phyloP scores from a whole-genome alignment of 768 basidiomycete genomes.

The Cubamyces sp. region DNA sequence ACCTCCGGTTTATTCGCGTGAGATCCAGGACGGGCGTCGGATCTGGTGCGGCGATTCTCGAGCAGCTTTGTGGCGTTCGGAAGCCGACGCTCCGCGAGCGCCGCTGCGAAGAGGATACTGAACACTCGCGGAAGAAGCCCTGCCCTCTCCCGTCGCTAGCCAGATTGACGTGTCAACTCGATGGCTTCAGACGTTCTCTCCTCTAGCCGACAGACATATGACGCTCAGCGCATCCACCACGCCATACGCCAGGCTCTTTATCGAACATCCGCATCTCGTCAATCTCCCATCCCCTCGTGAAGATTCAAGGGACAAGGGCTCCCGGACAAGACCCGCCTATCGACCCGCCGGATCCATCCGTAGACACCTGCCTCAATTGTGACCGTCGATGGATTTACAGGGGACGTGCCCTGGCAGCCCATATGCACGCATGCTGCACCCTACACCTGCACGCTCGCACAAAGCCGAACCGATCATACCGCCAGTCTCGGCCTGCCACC shows the following conservation, averaged over 20 bases:
- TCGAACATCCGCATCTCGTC: neutral
- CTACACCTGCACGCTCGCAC: conserved; percentile 2
- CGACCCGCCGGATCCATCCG: conserved; percentile 13
- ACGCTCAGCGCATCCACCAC: neutral
- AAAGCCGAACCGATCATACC: conserved; percentile 13
- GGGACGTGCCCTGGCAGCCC: conserved; percentile 6
- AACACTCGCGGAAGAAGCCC: conserved; percentile 29
- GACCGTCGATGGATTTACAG: conserved; percentile 16
- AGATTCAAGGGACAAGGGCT: neutral
- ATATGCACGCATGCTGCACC: neutral
- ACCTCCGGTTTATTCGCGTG: conserved; percentile 26
- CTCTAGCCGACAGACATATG: neutral
- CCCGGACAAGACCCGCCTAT: conserved; percentile 17
- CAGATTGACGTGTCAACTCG: conserved; percentile 1
- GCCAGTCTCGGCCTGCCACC: conserved; percentile 11
- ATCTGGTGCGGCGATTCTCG: conserved; percentile 24
- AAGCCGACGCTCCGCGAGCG: conserved; percentile 21
- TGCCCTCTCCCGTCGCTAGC: conserved; percentile 14
- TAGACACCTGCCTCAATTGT: conserved; percentile 2
- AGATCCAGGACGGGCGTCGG: conserved; percentile 3
- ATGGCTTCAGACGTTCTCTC: neutral
- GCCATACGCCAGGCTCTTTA: neutral
- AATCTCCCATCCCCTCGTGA: neutral
- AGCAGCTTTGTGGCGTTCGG: conserved; percentile 33
- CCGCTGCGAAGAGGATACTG: conserved; percentile 7